Percentiles rank a stretch among this genome's conserved stretches.
Conservation (phyloP, 2,329 filamentous ascomycete species). For the Tolypocladium sp. region DNA sequence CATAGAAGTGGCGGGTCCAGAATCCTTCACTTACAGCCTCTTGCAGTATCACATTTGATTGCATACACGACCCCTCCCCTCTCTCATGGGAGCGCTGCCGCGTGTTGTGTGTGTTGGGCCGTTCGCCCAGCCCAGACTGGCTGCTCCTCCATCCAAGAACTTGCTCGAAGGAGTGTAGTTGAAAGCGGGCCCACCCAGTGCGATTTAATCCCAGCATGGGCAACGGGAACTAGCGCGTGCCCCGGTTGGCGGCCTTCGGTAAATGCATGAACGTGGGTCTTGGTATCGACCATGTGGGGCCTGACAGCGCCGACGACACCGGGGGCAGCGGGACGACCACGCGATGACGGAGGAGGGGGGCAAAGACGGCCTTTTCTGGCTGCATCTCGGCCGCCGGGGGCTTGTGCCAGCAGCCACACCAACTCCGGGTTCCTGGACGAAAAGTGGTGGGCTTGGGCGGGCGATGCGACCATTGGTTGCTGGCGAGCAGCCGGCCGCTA, state of each 20-base stretch:
- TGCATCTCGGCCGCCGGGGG: neutral
- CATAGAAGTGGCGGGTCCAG: neutral
- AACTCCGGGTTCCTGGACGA: neutral
- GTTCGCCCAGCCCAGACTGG: neutral
- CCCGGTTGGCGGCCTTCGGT: slow-evolving; percentile 15
- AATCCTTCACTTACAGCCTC: neutral
- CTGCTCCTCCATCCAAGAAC: neutral
- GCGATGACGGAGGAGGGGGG: slow-evolving; percentile 4
- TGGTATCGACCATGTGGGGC: slow-evolving; percentile 1
- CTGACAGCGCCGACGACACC: neutral
- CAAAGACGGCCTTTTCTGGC: too few species aligned
- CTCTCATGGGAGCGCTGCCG: neutral
- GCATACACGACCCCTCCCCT: neutral
- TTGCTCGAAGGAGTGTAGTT: slow-evolving; percentile 13
- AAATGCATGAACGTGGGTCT: slow-evolving; percentile 15
- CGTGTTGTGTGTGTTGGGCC: neutral
- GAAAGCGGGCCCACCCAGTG: slow-evolving; percentile 13
- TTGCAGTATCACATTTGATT: neutral
- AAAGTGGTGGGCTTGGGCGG: neutral
- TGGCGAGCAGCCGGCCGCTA: neutral
- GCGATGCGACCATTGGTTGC: neutral
- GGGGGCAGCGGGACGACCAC: neutral
- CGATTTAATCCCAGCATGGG: slow-evolving; percentile 2
- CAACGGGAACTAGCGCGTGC: slow-evolving; percentile 19
- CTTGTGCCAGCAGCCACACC: neutral